These are phyloP conservation scores for Dictyostelium citrinum DNA, from an alignment of 78 protist genomes.

Conservation along the genomic window DNA sequence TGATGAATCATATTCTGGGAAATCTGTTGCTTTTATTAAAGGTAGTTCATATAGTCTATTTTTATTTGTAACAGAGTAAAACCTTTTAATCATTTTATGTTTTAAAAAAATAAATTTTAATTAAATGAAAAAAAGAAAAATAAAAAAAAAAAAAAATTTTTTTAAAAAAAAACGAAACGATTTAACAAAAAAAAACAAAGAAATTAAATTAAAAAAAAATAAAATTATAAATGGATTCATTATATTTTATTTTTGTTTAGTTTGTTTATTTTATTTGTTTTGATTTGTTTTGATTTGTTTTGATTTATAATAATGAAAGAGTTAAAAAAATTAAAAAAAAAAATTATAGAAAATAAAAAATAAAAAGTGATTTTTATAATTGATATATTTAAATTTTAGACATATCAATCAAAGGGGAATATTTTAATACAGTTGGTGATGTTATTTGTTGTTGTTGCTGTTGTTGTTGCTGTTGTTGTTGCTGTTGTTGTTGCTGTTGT, in stretches of 20 bases:
- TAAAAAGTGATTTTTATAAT: background rate
- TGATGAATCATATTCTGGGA: background rate
- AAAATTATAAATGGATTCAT: no score
- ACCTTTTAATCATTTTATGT: background rate
- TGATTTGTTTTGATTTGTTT: no score
- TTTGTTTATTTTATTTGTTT: no score
- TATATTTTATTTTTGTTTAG: no score
- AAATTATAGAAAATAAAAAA: background rate
- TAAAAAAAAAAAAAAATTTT: no score
- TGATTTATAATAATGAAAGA: no score
- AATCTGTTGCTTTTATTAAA: background rate
- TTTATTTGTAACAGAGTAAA: background rate
- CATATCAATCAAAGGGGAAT: slow-evolving; percentile 11
- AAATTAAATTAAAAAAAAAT: no score
- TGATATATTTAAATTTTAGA: background rate
- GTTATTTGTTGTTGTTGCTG: background rate
- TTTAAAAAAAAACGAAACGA: no score
- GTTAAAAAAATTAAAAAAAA: background rate
- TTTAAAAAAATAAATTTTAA: no score
- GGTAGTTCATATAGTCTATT: background rate
- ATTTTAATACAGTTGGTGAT: background rate
- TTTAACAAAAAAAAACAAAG: no score
- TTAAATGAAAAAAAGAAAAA: no score
- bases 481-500: background rate
- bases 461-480: background rate